Evolutionary conservation across 441 rosid species (phyloP).

Genomic region (Isatis lusitanica): DNA sequence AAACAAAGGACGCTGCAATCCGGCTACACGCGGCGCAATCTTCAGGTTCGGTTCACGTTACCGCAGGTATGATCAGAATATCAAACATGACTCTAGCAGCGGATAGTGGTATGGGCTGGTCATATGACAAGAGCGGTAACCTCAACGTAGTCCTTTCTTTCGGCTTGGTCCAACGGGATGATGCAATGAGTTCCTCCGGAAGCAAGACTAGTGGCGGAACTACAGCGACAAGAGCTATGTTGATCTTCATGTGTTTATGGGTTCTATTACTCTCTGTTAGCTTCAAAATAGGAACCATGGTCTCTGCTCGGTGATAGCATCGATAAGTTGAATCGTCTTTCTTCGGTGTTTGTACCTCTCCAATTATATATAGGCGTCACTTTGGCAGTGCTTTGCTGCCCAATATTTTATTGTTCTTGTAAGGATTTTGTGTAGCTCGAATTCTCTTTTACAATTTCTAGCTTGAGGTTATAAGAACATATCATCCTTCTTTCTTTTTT

Average conservation of each 20-base stretch:
- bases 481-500: not conserved
- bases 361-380: slow-evolving; percentile 27
- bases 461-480: slow-evolving; percentile 19
- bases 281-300: slow-evolving; percentile 53
- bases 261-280: slow-evolving; percentile 66
- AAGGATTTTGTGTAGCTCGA: slow-evolving; percentile 20
- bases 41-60: slow-evolving; percentile 77
- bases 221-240: slow-evolving; percentile 50
- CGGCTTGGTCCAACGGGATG: slow-evolving; percentile 52
- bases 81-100: slow-evolving; percentile 36
- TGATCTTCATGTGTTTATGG: slow-evolving; percentile 63
- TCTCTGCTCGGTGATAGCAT: slow-evolving; percentile 56
- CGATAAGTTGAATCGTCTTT: slow-evolving; percentile 15
- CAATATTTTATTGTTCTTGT: not conserved
- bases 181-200: slow-evolving; percentile 15
- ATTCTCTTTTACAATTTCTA: slow-evolving; percentile 21
- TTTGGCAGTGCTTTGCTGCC: slow-evolving; percentile 39
- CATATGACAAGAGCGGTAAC: slow-evolving; percentile 63
- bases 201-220: slow-evolving; percentile 50
- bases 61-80: slow-evolving; percentile 93
- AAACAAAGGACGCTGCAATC: slow-evolving; percentile 67
- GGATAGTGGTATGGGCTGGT: slow-evolving; percentile 56
- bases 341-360: slow-evolving; percentile 25
- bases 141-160: slow-evolving; percentile 39
- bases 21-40: slow-evolving; percentile 65